Conservation (phyloP, 1,284 basidiomycete species). For the Pholiota adiposa region DNA sequence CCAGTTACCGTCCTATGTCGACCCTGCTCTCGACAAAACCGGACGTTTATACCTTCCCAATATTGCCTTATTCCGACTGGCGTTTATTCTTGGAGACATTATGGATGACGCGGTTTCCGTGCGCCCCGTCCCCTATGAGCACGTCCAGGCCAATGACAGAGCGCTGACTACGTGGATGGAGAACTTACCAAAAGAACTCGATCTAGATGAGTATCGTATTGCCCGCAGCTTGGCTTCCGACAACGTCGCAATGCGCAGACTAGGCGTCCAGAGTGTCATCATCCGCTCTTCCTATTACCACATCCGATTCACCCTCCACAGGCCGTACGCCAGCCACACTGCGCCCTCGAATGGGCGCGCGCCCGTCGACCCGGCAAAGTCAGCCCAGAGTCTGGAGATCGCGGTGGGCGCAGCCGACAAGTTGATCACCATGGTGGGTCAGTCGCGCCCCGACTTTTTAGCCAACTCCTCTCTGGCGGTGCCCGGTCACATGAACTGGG, state of each 20-base stretch:
- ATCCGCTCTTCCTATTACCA: slow-evolving; percentile 76
- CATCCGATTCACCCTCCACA: slow-evolving; percentile 80
- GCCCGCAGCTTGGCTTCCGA: slow-evolving; percentile 68
- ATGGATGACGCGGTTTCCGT: slow-evolving; percentile 82
- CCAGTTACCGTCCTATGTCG: slow-evolving; percentile 66
- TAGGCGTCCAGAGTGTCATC: slow-evolving; percentile 78
- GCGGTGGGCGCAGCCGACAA: slow-evolving; percentile 76
- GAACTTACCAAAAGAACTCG: slow-evolving; percentile 67
- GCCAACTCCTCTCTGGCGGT: slow-evolving; percentile 69
- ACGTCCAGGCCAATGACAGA: slow-evolving; percentile 71
- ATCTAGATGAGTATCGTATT: slow-evolving; percentile 74
- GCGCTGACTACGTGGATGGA: slow-evolving; percentile 74
- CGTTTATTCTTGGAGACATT: slow-evolving; percentile 78
- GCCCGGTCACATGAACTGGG: slow-evolving; percentile 82
- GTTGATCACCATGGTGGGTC: slow-evolving; percentile 73
- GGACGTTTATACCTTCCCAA: slow-evolving; percentile 73
- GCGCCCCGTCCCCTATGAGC: slow-evolving; percentile 72
- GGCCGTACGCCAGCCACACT: slow-evolving; percentile 59
- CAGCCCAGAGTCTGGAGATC: slow-evolving; percentile 66
- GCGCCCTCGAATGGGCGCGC: slow-evolving; percentile 28
- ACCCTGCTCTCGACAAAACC: slow-evolving; percentile 59
- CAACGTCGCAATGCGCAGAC: slow-evolving; percentile 55
- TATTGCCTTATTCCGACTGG: slow-evolving; percentile 72
- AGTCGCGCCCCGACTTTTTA: slow-evolving; percentile 72
- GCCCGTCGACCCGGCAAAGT: slow-evolving; percentile 46